Conservation (phyloP, 441 rosid genomes). For the Adansonia gregorii region DNA sequence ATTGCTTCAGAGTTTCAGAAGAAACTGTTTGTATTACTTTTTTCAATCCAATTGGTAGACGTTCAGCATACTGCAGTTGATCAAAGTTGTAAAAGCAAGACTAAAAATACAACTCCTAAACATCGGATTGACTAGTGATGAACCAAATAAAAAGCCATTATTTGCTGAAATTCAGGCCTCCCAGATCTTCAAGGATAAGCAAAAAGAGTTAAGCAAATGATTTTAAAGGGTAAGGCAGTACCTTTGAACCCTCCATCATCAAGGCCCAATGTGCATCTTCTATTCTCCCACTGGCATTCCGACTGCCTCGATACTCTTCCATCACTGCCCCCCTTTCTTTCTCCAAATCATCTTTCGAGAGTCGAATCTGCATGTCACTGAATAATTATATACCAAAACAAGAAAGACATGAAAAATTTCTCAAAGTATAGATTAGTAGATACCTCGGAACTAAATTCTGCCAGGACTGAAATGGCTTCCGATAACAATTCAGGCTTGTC, state of each 20-base stretch:
- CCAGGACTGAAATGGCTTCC: conserved; percentile 80
- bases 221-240: conserved; percentile 20
- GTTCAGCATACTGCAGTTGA: conserved; percentile 82
- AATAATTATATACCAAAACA: conserved; percentile 23
- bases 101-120: neutral
- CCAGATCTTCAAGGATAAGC: too few species aligned
- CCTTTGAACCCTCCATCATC: conserved; percentile 95
- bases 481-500: conserved; percentile 89
- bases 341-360: conserved; percentile 79
- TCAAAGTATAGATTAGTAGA: conserved; percentile 11
- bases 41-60: conserved; percentile 89
- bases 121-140: neutral
- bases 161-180: too few species aligned
- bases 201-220: too few species aligned
- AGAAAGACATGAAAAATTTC: neutral
- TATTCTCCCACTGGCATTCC: conserved; percentile 92
- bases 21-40: conserved; percentile 84
- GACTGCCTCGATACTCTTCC: conserved; percentile 86
- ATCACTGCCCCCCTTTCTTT: conserved; percentile 94
- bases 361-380: conserved; percentile 60
- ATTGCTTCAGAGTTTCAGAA: conserved; percentile 69
- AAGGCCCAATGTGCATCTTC: conserved; percentile 85
- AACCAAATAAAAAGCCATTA: conserved; percentile 14
- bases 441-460: conserved; percentile 94
- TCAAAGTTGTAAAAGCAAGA: conserved; percentile 12